Evolutionary conservation across 768 basidiomycete species (phyloP), one percentile per base, ranked within the genome.

Genomic region (Lanmaoa pseudosensibilis): DNA sequence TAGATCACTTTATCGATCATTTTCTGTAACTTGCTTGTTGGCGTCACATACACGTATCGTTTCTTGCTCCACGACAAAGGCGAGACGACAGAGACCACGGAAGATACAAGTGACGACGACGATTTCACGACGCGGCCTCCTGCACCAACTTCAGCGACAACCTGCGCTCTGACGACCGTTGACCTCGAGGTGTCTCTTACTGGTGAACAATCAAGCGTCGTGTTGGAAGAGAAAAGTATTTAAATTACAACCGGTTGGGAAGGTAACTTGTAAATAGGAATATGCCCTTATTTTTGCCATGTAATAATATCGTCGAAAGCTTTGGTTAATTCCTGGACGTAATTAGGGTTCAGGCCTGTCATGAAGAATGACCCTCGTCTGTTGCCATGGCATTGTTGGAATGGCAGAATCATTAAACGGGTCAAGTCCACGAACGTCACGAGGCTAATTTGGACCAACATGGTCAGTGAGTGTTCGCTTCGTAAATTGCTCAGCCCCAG

Each of bases 11-110:
- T 55, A 5, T 55, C 56, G 5, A 25, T 46, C 38, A 55, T 57
- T 23, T 49, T 58, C 47, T 61, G 56, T 32, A 61, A 61, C 25
- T 16, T 61, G 21, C 46, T 61, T 4, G 59, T 61, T 21, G 49
- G 46, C 25, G 59, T 61, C 16, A 61, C 56, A 36, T 61, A 18
- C 49, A 19, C 9, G 18, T 60, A 60, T 27, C 59, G 52, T 23
- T 23, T 46, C 32, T 50, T 45, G 38, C 34, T 30, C 32, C 30
- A 37, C 12, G 25, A 34, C 13, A 43, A 21, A 9, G 10, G 13
- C 12, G 21, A 13, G 6, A 27, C 18, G 4, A 9, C n/a, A 15
- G n/a, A 18, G 15, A 25, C 32, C 19, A n/a, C 45, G 36, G 49
- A 54, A 23, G 47, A 50, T 37, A 8, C 41, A 43, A 10, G 18